Evolutionary conservation across 306 rosid genomes (phyloP).

Genomic region (Geum urbanum): DNA sequence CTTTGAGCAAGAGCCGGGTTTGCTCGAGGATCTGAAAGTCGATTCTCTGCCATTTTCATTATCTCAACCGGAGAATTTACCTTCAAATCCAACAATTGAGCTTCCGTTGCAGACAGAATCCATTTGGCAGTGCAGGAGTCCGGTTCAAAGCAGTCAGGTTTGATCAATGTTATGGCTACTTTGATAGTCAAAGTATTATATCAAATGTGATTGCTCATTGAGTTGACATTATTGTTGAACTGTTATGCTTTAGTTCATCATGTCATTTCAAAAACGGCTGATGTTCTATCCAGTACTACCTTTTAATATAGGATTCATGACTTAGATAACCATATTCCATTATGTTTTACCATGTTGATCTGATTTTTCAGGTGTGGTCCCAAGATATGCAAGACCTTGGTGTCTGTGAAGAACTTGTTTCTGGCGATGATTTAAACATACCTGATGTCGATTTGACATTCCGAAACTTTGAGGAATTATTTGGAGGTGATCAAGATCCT

Average conservation of each 20-base stretch:
- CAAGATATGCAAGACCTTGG: constrained; percentile 92
- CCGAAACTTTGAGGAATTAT: constrained; percentile 67
- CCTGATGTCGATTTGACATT: constrained; percentile 88
- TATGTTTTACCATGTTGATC: background rate
- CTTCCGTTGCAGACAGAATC: constrained; percentile 58
- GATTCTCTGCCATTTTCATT: constrained; percentile 42
- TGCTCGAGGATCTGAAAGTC: constrained; percentile 34
- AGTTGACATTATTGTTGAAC: too few species aligned
- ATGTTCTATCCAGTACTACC: background rate
- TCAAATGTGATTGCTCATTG: too few species aligned
- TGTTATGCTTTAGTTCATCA: background rate
- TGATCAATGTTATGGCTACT: constrained; percentile 19
- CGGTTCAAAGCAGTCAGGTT: constrained; percentile 67
- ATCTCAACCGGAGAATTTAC: constrained; percentile 48
- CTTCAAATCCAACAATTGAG: constrained; percentile 46
- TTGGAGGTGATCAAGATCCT: constrained; percentile 74
- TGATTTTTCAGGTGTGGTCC: constrained; percentile 70
- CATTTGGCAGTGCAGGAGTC: constrained; percentile 62
- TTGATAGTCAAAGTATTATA: too few species aligned
- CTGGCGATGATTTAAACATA: constrained; percentile 62
- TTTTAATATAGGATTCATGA: background rate
- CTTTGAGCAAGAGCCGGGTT: constrained; percentile 29
- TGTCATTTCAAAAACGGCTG: too few species aligned
- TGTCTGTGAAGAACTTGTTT: constrained; percentile 73
- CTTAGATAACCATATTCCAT: background rate